Conservation (phyloP, 257 asterid species). For the Petrea volubilis region DNA sequence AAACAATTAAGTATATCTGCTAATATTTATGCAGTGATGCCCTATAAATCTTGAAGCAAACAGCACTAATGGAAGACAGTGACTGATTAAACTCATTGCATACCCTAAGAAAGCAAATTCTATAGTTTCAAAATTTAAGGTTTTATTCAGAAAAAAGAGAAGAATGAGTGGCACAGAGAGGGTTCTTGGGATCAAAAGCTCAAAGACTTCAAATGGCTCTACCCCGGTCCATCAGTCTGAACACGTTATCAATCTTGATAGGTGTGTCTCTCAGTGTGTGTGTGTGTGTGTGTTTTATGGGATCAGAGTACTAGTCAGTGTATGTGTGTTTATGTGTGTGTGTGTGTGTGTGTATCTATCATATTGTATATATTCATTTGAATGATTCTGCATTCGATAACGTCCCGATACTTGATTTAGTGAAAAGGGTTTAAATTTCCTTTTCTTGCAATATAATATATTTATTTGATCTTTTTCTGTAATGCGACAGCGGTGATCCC, state of each 20-base stretch:
- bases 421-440: too few relatives aligned
- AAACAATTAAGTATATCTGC: too few relatives aligned
- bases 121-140: not conserved
- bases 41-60: constrained; percentile 24
- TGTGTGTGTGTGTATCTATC: too few relatives aligned
- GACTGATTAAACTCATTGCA: not conserved
- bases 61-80: not conserved
- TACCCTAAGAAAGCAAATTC: not conserved
- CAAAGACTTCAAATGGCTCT: constrained; percentile 23
- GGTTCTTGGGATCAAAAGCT: too few relatives aligned
- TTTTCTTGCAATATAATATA: too few relatives aligned
- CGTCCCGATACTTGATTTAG: too few relatives aligned
- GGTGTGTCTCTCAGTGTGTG: constrained; percentile 35
- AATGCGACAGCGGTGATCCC: constrained; percentile 46
- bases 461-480: not conserved
- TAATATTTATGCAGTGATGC: not conserved
- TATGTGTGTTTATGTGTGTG: too few relatives aligned
- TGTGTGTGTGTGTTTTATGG: not conserved
- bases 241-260: constrained; percentile 54
- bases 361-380: too few relatives aligned
- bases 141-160: not conserved
- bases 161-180: constrained; percentile 61
- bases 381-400: too few relatives aligned
- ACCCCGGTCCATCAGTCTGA: constrained; percentile 6
- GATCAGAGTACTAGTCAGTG: too few relatives aligned